Conservation (phyloP, 2,329 filamentous ascomycete species). For the Epichloe amarillans region DNA sequence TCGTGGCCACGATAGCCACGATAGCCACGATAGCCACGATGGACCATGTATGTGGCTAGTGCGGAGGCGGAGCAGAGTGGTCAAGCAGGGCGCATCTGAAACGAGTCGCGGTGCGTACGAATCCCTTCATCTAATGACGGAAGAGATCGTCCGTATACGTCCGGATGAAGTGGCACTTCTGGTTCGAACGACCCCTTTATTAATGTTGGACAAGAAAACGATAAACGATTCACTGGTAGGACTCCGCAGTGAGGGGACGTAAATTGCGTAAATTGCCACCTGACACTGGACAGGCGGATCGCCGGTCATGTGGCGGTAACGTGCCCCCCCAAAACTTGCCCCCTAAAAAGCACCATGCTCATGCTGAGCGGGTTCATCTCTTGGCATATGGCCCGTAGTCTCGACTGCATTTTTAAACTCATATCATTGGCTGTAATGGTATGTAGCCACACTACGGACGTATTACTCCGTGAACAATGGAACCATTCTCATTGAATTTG, state of each 20-base stretch:
- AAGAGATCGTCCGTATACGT: neutral
- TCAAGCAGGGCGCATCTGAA: neutral
- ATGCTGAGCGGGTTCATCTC: too few relatives aligned
- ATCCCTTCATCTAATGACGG: constrained; percentile 1
- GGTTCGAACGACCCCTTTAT: too few relatives aligned
- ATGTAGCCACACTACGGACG: neutral
- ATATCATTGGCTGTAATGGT: neutral
- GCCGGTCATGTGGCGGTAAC: neutral
- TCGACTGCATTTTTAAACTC: neutral
- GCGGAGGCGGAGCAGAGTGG: neutral
- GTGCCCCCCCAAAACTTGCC: too few relatives aligned
- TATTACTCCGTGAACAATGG: too few relatives aligned
- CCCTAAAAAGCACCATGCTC: too few relatives aligned
- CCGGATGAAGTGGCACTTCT: neutral
- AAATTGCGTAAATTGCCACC: neutral
- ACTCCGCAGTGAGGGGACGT: too few relatives aligned
- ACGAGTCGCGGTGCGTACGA: constrained; percentile 8
- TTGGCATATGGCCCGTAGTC: neutral
- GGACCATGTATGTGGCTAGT: neutral
- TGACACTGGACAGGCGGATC: too few relatives aligned
- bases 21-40: too few relatives aligned
- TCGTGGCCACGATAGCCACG: too few relatives aligned
- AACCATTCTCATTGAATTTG: too few relatives aligned
- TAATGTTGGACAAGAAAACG: too few relatives aligned
- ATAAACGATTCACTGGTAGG: too few relatives aligned